phyloP scores from a whole-genome alignment of 257 asterid genomes.

The Solanum sejunctum region DNA sequence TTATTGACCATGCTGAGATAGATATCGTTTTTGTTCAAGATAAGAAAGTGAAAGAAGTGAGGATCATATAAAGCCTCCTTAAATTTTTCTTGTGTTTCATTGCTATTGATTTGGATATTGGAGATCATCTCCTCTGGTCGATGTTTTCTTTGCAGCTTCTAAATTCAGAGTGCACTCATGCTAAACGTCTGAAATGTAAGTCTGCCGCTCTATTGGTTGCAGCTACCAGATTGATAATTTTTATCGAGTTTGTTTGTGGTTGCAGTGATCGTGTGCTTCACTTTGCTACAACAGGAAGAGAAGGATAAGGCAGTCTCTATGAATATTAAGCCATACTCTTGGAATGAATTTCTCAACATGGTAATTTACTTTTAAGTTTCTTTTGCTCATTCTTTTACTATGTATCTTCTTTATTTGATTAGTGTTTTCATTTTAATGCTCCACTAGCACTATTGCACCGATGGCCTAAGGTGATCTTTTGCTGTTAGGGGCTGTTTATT shows the following conservation, averaged over 20 bases:
- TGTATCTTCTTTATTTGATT: neutral
- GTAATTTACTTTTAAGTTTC: conserved; percentile 16
- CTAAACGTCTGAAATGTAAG: conserved; percentile 63
- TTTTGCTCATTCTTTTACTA: neutral
- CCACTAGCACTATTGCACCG: neutral
- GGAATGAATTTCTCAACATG: conserved; percentile 63
- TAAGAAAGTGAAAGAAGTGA: conserved; percentile 66
- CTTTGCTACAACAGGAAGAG: conserved; percentile 49
- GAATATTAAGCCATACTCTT: conserved; percentile 49
- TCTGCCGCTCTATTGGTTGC: neutral
- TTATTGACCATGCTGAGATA: conserved; percentile 74
- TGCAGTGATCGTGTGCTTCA: conserved; percentile 79
- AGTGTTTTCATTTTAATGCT: neutral
- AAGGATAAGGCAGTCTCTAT: conserved; percentile 31
- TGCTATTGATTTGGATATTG: neutral
- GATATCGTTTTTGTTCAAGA: conserved; percentile 78
- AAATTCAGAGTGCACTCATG: conserved; percentile 63
- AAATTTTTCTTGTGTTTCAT: neutral
- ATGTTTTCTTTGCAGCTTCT: conserved; percentile 42
- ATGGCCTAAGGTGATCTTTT: neutral
- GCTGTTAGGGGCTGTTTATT: neutral
- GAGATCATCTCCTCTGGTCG: neutral
- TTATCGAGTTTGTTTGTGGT: conserved; percentile 9
- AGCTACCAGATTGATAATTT: neutral
- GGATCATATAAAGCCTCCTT: conserved; percentile 4